Base-by-base conservation (phyloP, 208 protist genomes). In the Leishmania aethiopica region DNA sequence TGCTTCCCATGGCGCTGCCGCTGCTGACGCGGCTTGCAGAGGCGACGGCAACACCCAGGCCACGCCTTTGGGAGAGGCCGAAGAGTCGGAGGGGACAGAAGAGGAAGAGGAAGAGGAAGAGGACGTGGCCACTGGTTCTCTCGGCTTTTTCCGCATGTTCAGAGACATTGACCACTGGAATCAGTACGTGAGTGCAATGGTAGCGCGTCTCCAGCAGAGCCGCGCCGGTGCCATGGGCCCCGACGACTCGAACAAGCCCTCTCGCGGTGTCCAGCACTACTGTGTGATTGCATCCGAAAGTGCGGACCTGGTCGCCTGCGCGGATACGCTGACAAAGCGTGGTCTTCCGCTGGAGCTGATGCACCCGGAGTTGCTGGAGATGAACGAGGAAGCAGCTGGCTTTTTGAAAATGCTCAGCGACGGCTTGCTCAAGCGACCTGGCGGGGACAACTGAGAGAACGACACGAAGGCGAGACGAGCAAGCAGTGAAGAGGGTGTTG, bases 101-200 rank as follows among this genome's bases (percentile, higher is more conserved):
- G 42, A 45, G 42, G 40, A 42, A 0, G 37, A n/a, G 32, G 81
- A 86, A 1, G 88, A 84, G 25, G 83, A 77, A 8, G 87, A 86
- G 42, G 85, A 82, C 22, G 73, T 28, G 70, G 74, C n/a, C 19
- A 85, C 79, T n/a, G 28, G 40, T 6, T 60, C 85, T 64, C 75
- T 83, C 8, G 89, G 81, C 71, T 97, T 97, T 72, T 95, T 97
- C 72, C 92, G 94, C 55, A 87, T 97, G 32, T 94, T 97, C 78
- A 87, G 94, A 57, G 88, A 91, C 67, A 78, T 80, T 40, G 67
- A 25, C 17, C 89, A 94, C 71, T 97, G 94, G 93, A 97, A 97
- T 74, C 77, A 79, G 37, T 95, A 97, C 80, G 84, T 95, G 13
- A 79, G 75, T 25, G 73, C 90, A 22, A 84, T 96, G 87, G 75